These are phyloP conservation scores for Candida pseudocylindracea DNA, from an alignment of 1,139 yeast genomes.

Conservation along the genomic window DNA sequence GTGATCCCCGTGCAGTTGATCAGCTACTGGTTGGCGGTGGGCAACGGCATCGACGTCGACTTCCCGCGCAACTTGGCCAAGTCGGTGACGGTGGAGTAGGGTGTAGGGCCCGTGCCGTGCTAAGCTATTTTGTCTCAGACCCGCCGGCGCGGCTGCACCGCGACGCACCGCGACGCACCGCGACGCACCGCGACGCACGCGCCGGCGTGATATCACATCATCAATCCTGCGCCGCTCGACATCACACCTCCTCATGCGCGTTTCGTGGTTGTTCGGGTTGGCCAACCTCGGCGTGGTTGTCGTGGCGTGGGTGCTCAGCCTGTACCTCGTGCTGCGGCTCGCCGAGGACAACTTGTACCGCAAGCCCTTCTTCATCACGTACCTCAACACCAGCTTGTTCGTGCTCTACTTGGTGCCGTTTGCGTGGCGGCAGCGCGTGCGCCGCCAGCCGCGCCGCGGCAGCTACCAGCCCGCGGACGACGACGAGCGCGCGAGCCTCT, in stretches of 20 bases:
- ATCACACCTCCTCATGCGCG: too few species aligned
- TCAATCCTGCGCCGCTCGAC: too few species aligned
- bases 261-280: constrained; percentile 52
- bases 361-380: constrained; percentile 89
- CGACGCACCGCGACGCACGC: too few species aligned
- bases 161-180: too few species aligned
- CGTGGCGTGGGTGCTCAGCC: constrained; percentile 71
- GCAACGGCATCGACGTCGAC: constrained; percentile 91
- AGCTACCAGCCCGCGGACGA: background rate
- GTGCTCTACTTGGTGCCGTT: constrained; percentile 56
- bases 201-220: too few species aligned
- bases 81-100: constrained; percentile 83
- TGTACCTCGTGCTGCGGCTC: constrained; percentile 54
- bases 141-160: too few species aligned
- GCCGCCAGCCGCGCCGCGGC: background rate
- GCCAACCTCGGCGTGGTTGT: constrained; percentile 54
- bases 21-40: constrained; percentile 93
- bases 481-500: background rate
- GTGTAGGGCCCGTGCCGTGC: too few species aligned
- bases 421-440: constrained; percentile 3
- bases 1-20: constrained; percentile 90
- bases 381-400: constrained; percentile 74
- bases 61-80: constrained; percentile 98
- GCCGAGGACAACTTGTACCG: constrained; percentile 50
- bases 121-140: background rate